Base-by-base conservation (phyloP, 192 early-diverging fungal genomes). In the Gonapodya sp. region DNA sequence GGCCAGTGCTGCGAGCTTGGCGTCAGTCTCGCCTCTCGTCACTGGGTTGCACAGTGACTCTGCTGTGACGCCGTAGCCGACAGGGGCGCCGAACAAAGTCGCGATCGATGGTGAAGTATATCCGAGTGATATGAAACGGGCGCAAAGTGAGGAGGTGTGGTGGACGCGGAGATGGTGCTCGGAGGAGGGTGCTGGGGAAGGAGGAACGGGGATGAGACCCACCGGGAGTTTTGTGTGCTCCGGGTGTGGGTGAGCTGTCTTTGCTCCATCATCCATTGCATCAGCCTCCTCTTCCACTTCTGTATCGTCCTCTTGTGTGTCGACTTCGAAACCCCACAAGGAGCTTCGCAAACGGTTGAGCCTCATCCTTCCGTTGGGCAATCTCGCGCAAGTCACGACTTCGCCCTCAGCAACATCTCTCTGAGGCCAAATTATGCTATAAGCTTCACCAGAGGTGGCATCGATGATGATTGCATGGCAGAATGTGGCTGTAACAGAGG, bases 291-390 rank as follows among this genome's bases (percentile, higher is more conserved):
- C 75, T 8, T 18, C 75, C 8, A 31, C 34, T 2, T 34, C 18
- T 2, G 18, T 34, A 33, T 34, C 75, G 8, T 16, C 30, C 75
- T 16, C 2, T 2, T 77, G 8, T 34, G 18, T 2, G 75, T 77
- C 75, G 8, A 32, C 75, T 33, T 77, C 75, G 31, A 77, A 77
- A 2, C 2, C 75, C 75, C 75, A 77, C 30, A 77, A 33, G 18
- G 75, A 2, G 31, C 75, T 77, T 18, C 75, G 2, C 75, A 77
- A 14, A 18, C 34, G 18, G 31, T 77, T 77, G 30, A 77, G 75
- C 31, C 34, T 77, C 75, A 34, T 18, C 34, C 75, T 18, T 34
- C 75, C 75, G 75, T 77, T 77, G 2, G 75, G 75, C 75, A 77
- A 34, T 18, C 31, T 34, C 16, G 18, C 30, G 8, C 30, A 18